These are phyloP conservation scores for Pichia norvegensis DNA, from an alignment of 1,139 yeast species.

Conservation along the genomic window DNA sequence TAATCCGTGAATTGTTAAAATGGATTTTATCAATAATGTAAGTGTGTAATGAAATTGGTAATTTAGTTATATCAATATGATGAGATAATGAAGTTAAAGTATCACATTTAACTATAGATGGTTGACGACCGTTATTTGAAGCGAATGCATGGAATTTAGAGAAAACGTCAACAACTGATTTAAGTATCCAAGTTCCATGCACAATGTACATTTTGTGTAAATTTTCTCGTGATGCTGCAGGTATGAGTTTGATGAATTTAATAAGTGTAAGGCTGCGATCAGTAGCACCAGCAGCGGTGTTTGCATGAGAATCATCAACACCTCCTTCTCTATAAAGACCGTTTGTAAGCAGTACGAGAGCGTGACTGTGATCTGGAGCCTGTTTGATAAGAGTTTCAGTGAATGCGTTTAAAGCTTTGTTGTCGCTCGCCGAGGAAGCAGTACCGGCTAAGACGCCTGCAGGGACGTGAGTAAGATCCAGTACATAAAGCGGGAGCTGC, in stretches of 20 bases:
- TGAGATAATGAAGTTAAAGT: conserved; percentile 56
- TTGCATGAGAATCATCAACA: background rate
- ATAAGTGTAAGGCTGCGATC: conserved; percentile 27
- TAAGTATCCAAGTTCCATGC: conserved; percentile 87
- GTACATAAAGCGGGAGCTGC: conserved; percentile 23
- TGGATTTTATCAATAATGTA: conserved; percentile 44
- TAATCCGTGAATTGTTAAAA: conserved; percentile 18
- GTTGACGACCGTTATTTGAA: conserved; percentile 19
- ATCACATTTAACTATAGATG: conserved; percentile 41
- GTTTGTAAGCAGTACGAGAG: conserved; percentile 24
- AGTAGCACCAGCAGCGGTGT: background rate
- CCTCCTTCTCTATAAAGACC: conserved; percentile 19
- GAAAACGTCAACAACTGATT: conserved; percentile 69
- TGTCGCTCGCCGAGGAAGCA: background rate
- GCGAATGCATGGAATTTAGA: conserved; percentile 41
- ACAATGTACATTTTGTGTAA: conserved; percentile 66
- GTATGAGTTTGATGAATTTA: conserved; percentile 61
- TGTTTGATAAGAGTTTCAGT: background rate
- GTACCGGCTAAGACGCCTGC: background rate
- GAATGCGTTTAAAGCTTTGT: background rate
- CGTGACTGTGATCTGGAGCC: background rate
- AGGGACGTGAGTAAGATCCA: conserved; percentile 26
- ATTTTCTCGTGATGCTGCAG: conserved; percentile 48
- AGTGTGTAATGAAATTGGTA: conserved; percentile 71
- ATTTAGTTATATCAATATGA: conserved; percentile 61